A percentile compares a stretch with the other conserved stretches of the same genome.
phyloP scores from a whole-genome alignment of 1,139 yeast species.

The Geotrichum siamense region DNA sequence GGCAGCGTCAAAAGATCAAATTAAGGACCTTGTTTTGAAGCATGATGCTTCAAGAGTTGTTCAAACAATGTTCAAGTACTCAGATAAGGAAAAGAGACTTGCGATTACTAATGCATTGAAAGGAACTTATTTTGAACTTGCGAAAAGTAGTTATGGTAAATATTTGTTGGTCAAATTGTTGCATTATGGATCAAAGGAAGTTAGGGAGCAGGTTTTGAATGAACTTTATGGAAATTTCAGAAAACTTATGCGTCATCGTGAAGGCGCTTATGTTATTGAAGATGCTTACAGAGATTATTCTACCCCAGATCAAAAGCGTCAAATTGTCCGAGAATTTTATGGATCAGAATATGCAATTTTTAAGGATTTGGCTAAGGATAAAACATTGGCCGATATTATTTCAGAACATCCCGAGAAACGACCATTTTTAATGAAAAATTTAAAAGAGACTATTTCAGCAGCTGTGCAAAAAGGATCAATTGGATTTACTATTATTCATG shows the following conservation, averaged over 20 bases:
- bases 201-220: slow-evolving; percentile 65
- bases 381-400: slow-evolving; percentile 59
- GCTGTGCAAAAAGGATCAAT: slow-evolving; percentile 94
- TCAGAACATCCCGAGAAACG: slow-evolving; percentile 75
- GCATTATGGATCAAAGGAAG: slow-evolving; percentile 83
- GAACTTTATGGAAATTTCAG: slow-evolving; percentile 88
- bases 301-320: slow-evolving; percentile 73
- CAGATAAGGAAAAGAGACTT: slow-evolving; percentile 72
- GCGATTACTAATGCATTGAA: slow-evolving; percentile 61
- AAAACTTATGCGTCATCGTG: slow-evolving; percentile 91
- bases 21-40: slow-evolving; percentile 80
- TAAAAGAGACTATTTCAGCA: slow-evolving; percentile 77
- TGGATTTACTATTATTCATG: slow-evolving; percentile 92
- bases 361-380: slow-evolving; percentile 61
- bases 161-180: slow-evolving; percentile 79
- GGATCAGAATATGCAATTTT: slow-evolving; percentile 94
- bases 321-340: slow-evolving; percentile 93
- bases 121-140: slow-evolving; percentile 72
- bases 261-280: slow-evolving; percentile 98
- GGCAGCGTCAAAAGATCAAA: slow-evolving; percentile 68
- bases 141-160: slow-evolving; percentile 90
- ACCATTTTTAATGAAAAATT: slow-evolving; percentile 64
- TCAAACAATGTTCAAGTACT: slow-evolving; percentile 84
- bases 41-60: slow-evolving; percentile 97
- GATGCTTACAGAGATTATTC: slow-evolving; percentile 85